These are phyloP conservation scores for Ophiostoma populinum DNA, from an alignment of 2,329 filamentous ascomycete genomes.

Conservation along the genomic window DNA sequence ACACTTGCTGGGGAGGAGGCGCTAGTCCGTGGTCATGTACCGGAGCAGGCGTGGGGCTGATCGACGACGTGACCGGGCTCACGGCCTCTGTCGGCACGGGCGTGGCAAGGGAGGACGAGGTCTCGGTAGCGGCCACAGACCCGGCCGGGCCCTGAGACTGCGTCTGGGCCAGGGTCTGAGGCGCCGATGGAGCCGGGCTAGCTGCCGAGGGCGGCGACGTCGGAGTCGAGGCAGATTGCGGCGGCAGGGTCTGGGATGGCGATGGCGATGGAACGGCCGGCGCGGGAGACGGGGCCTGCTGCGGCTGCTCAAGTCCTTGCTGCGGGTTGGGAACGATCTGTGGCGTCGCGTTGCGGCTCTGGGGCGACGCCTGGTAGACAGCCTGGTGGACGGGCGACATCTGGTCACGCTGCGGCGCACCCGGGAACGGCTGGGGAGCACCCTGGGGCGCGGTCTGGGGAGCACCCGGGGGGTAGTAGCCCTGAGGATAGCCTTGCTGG, in stretches of 20 bases:
- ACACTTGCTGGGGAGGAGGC: no score
- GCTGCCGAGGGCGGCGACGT: no score
- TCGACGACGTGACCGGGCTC: not conserved
- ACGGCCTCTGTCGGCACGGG: not conserved
- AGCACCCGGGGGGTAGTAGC: not conserved
- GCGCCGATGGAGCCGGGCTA: no score
- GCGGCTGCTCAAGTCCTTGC: conserved; percentile 3
- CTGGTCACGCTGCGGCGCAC: no score
- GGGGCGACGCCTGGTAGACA: conserved; percentile 5
- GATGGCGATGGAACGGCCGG: not conserved
- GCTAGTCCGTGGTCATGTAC: no score
- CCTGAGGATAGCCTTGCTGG: not conserved
- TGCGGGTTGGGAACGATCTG: conserved; percentile 3
- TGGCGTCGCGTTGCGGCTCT: conserved; percentile 6
- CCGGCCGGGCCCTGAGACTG: no score
- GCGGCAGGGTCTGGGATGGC: not conserved
- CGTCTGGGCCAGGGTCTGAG: not conserved
- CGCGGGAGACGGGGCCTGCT: not conserved
- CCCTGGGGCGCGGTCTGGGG: not conserved
- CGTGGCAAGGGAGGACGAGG: not conserved
- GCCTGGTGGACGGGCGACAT: not conserved
- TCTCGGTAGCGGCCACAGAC: not conserved
- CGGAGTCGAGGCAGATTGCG: no score
- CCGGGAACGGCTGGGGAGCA: no score
- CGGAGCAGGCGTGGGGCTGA: not conserved